Percentiles rank a stretch among this genome's conserved stretches.
phyloP scores from a whole-genome alignment of 441 rosid species.

The Capsella rubella region DNA sequence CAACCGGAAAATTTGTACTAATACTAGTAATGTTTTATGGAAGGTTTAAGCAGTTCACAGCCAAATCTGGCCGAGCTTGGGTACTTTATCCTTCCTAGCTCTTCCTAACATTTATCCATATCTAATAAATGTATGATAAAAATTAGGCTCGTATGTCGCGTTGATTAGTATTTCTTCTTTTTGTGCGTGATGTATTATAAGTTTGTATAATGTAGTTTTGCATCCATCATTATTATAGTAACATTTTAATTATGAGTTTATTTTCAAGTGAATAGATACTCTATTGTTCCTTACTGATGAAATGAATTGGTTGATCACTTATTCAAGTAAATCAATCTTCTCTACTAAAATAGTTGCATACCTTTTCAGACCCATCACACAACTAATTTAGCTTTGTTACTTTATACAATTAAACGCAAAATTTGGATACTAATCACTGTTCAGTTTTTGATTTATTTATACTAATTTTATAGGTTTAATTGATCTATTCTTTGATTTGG shows the following conservation, averaged over 20 bases:
- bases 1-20: slow-evolving; percentile 54
- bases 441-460: too few species aligned
- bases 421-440: too few species aligned
- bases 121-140: not conserved
- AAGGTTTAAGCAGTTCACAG: slow-evolving; percentile 60
- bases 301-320: too few species aligned
- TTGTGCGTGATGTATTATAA: not conserved
- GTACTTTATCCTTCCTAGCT: slow-evolving; percentile 43
- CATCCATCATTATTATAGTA: not conserved
- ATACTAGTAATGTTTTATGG: slow-evolving; percentile 69
- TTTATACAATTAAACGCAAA: too few species aligned
- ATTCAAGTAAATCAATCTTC: too few species aligned
- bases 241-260: not conserved
- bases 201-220: not conserved
- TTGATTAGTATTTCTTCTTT: not conserved
- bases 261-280: too few species aligned
- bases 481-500: too few species aligned
- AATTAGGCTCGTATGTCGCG: not conserved
- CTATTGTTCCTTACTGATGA: too few species aligned
- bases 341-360: too few species aligned
- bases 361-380: too few species aligned
- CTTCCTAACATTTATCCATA: slow-evolving; percentile 5
- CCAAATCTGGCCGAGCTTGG: slow-evolving; percentile 66
- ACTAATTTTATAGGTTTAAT: too few species aligned
- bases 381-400: too few species aligned